Conservation (phyloP, 805 yeast genomes). For the Candida xyloterini region DNA sequence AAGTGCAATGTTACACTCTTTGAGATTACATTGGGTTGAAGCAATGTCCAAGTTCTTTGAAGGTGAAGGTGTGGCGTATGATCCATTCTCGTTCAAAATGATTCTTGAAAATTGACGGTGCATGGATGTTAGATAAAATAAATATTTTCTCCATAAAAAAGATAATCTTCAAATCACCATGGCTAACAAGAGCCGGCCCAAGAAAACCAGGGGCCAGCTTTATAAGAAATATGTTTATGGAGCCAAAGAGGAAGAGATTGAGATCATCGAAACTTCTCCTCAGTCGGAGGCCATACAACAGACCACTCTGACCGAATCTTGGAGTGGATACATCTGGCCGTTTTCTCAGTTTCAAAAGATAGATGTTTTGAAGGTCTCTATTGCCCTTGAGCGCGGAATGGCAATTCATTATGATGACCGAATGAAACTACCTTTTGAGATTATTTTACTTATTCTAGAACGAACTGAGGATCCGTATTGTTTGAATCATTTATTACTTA, state of each 20-base stretch:
- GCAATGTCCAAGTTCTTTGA: slow-evolving; percentile 97
- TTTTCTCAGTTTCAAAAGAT: slow-evolving; percentile 48
- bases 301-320: slow-evolving; percentile 3
- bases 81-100: slow-evolving; percentile 70
- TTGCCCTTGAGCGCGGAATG: slow-evolving; percentile 27
- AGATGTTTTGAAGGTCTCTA: slow-evolving; percentile 38
- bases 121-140: slow-evolving; percentile 8
- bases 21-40: slow-evolving; percentile 99
- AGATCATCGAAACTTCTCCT: slow-evolving; percentile 23
- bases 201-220: slow-evolving; percentile 69
- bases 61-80: slow-evolving; percentile 91
- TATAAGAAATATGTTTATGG: slow-evolving; percentile 71
- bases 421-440: slow-evolving; percentile 46
- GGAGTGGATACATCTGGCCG: slow-evolving; percentile 42
- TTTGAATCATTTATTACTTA: slow-evolving; percentile 56
- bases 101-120: slow-evolving; percentile 14
- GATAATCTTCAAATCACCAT: slow-evolving; percentile 34
- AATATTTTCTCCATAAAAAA: slow-evolving; percentile 1
- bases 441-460: slow-evolving; percentile 40
- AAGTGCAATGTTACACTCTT: slow-evolving; percentile 97
- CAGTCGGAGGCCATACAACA: slow-evolving; percentile 3
- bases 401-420: slow-evolving; percentile 23
- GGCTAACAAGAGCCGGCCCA: slow-evolving; percentile 87
- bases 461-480: slow-evolving; percentile 34
- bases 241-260: slow-evolving; percentile 30